Evolutionary conservation across 1,284 basidiomycete species (phyloP), one percentile per base, ranked within the genome.

Genomic region (Crepidotus sp.): DNA sequence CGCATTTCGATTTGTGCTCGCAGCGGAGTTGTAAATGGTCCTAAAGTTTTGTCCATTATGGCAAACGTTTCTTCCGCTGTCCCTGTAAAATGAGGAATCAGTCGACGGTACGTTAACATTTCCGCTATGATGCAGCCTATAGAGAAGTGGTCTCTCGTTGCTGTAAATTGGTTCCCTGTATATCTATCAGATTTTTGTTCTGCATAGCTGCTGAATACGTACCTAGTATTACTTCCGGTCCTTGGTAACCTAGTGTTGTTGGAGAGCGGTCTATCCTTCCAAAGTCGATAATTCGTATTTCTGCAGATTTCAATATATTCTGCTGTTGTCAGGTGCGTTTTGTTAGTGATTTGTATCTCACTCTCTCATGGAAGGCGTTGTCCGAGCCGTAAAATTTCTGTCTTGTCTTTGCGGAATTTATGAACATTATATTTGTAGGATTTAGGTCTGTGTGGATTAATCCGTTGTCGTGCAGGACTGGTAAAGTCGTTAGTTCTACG

Each of bases 91-190:
- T 22, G 4, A 2, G 18, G 19, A 13, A 35, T 4, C 1, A 35
- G 21, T 14, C 19, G 34, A 1, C 3, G 2, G 19, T 5, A 22
- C 6, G 34, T 35, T 4, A 61, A 29, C 10, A 49, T 47, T 2
- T 57, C 57, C 53, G 60, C 59, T 2, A 62, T 40, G 41, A 54
- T 55, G n/a, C 52, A 40, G 15, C 41, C 15, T 1, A 39, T n/a
- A 4, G 27, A 8, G 21, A 30, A 39, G 6, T 39, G 25, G 13
- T 39, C 27, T n/a, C n/a, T n/a, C n/a, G 25, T 21, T 30, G 8
- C 22, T 39, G n/a, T n/a, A n/a, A n/a, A n/a, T n/a, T n/a, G n/a
- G n/a, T 14, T 39, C 19, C 14, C 25, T 27, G 15, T 25, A 30
- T 1, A 8, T 6, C 27, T 25, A 39, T 19, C 5, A 26, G 6